phyloP scores from a whole-genome alignment of 441 rosid genomes.

The Bruguiera hainesii region DNA sequence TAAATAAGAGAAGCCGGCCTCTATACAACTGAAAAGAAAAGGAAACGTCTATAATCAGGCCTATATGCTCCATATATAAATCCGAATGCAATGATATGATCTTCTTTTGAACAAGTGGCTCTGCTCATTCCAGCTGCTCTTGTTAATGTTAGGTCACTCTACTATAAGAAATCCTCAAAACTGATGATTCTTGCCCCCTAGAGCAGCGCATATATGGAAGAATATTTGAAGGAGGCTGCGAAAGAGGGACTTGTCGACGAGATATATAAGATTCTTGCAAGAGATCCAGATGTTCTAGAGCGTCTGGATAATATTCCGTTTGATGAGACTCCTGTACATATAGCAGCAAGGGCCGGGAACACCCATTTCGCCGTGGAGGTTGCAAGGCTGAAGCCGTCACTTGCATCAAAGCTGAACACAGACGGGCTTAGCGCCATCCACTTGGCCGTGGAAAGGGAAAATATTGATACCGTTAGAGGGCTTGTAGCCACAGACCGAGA shows the following conservation, averaged over 20 bases:
- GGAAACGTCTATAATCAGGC: too few species aligned
- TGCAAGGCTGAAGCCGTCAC: constrained; percentile 32
- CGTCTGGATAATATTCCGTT: constrained; percentile 11
- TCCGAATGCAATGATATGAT: too few species aligned
- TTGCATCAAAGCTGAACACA: constrained; percentile 34
- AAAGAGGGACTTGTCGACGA: constrained; percentile 18
- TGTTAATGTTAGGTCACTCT: too few species aligned
- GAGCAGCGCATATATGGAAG: not conserved
- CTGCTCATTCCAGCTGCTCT: too few species aligned
- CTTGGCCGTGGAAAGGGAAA: constrained; percentile 20
- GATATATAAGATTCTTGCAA: constrained; percentile 10
- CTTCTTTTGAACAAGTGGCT: too few species aligned
- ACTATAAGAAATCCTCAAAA: too few species aligned
- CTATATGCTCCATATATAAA: too few species aligned
- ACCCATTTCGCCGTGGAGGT: constrained; percentile 37
- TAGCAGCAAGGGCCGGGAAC: constrained; percentile 30
- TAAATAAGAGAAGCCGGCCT: too few species aligned
- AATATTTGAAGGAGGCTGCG: constrained; percentile 12
- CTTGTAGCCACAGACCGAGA: constrained; percentile 22
- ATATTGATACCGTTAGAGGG: constrained; percentile 23
- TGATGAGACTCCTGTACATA: constrained; percentile 34
- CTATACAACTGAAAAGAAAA: too few species aligned
- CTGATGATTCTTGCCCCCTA: not conserved
- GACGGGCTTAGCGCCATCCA: constrained; percentile 37
- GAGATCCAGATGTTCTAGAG: constrained; percentile 24